Percentiles rank a stretch among this genome's conserved stretches.
These are phyloP conservation scores for Blakeslea trispora DNA, from an alignment of 371 early-diverging fungal species.

Conservation along the genomic window DNA sequence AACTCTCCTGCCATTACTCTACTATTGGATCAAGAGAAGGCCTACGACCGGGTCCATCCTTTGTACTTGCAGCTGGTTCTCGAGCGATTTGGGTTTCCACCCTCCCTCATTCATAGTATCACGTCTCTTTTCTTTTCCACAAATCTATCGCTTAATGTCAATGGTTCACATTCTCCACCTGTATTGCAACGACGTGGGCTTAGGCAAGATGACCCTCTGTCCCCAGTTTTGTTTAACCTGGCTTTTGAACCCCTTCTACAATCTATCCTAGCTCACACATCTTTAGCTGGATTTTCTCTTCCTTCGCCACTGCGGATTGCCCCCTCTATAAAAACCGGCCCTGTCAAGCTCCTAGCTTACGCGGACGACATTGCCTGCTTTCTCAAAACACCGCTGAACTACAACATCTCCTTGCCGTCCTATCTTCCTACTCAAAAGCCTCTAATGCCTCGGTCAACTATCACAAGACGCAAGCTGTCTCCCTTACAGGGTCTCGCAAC, in stretches of 20 bases:
- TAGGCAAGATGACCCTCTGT: conserved; percentile 11
- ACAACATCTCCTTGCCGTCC: neutral
- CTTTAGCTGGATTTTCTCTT: neutral
- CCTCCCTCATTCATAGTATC: too few species aligned
- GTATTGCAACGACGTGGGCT: conserved; percentile 12
- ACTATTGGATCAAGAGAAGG: conserved; percentile 23
- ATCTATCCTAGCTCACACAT: neutral
- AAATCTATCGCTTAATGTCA: conserved; percentile 11
- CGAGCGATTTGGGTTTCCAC: conserved; percentile 12
- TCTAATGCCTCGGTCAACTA: conserved; percentile 24
- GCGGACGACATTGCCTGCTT: conserved; percentile 22
- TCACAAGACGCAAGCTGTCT: conserved; percentile 17
- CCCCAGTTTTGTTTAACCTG: conserved; percentile 18
- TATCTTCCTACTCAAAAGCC: conserved; percentile 8
- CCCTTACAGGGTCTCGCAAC: conserved; percentile 9
- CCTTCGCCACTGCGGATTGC: too few species aligned
- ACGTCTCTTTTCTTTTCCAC: conserved; percentile 6
- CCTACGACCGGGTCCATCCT: conserved; percentile 22
- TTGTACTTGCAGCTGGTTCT: conserved; percentile 7
- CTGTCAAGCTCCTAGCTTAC: conserved; percentile 19
- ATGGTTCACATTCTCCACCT: conserved; percentile 17
- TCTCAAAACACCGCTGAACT: conserved; percentile 3
- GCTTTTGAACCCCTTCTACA: conserved; percentile 18
- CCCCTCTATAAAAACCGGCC: too few species aligned
- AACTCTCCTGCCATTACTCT: conserved; percentile 6